These are phyloP conservation scores for Kodamaea sagamina DNA, from an alignment of 805 yeast genomes.

Conservation along the genomic window DNA sequence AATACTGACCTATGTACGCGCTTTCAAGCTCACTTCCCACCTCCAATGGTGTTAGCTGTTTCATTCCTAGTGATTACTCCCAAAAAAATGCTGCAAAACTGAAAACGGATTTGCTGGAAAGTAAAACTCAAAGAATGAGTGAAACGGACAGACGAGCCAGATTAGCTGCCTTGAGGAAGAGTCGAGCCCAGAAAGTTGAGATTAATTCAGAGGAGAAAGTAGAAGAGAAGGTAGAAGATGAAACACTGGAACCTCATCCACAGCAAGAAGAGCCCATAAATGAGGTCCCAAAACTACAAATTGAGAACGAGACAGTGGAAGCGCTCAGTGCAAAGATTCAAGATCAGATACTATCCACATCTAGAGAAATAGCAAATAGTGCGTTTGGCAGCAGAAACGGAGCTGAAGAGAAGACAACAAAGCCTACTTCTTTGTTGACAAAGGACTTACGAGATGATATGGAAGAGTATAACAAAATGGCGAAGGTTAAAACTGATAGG, in stretches of 20 bases:
- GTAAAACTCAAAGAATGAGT: neutral
- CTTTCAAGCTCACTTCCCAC: too few relatives aligned
- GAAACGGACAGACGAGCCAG: conserved; percentile 9
- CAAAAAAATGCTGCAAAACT: conserved; percentile 1
- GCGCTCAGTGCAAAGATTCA: conserved; percentile 27
- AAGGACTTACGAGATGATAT: conserved; percentile 36
- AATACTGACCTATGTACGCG: too few relatives aligned
- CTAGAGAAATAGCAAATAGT: conserved; percentile 10
- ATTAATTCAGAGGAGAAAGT: neutral
- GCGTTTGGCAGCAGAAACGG: neutral
- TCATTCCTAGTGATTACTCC: too few relatives aligned
- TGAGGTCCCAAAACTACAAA: conserved; percentile 9
- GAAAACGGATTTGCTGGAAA: neutral
- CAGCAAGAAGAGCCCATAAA: neutral
- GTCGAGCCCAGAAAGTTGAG: conserved; percentile 1
- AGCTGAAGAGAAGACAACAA: neutral
- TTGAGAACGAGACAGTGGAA: conserved; percentile 28
- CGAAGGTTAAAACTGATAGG: conserved; percentile 28
- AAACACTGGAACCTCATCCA: too few relatives aligned
- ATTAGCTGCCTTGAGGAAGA: conserved; percentile 11
- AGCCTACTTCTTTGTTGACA: conserved; percentile 21
- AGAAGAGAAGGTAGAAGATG: neutral
- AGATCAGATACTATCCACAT: conserved; percentile 19
- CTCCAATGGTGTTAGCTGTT: too few relatives aligned
- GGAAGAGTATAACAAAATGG: conserved; percentile 24